These are phyloP conservation scores for Emericellopsis atlantica DNA, from an alignment of 2,329 filamentous ascomycete genomes.

Conservation along the genomic window DNA sequence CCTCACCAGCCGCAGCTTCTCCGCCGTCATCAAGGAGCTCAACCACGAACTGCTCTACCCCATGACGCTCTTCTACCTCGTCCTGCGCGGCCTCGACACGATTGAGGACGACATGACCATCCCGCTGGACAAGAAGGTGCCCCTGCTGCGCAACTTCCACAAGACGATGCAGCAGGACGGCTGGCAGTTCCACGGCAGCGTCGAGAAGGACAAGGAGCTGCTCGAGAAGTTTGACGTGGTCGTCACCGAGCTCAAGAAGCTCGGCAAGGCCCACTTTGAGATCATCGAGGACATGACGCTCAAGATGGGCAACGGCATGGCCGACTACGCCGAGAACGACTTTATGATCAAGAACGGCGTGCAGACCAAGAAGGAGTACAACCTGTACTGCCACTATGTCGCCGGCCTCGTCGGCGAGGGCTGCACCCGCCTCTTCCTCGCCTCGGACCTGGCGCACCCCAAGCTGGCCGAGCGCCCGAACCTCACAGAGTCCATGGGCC, in stretches of 20 bases:
- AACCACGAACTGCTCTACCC: slow-evolving; percentile 89
- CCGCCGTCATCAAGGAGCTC: slow-evolving; percentile 86
- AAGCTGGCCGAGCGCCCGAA: slow-evolving; percentile 66
- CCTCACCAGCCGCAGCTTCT: slow-evolving; percentile 84
- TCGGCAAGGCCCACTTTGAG: slow-evolving; percentile 65
- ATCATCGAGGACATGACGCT: slow-evolving; percentile 89
- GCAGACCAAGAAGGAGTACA: slow-evolving; percentile 76
- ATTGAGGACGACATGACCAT: slow-evolving; percentile 98
- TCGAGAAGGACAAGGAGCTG: slow-evolving; percentile 90
- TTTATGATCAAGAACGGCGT: slow-evolving; percentile 72
- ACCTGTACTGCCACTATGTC: slow-evolving; percentile 96
- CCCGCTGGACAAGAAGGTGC: slow-evolving; percentile 67
- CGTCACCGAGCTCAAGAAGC: slow-evolving; percentile 72
- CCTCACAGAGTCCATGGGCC: slow-evolving; percentile 89
- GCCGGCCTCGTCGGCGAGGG: slow-evolving; percentile 97
- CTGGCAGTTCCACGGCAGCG: slow-evolving; percentile 80
- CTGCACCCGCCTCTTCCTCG: slow-evolving; percentile 78
- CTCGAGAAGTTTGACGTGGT: slow-evolving; percentile 87
- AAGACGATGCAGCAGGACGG: slow-evolving; percentile 67
- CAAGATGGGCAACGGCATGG: slow-evolving; percentile 98
- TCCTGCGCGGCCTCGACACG: slow-evolving; percentile 88
- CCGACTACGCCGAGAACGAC: slow-evolving; percentile 79
- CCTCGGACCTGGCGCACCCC: slow-evolving; percentile 75
- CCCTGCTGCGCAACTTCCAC: slow-evolving; percentile 73
- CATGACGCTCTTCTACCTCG: slow-evolving; percentile 83